These are phyloP conservation scores for Nemania sp. DNA, from an alignment of 2,329 filamentous ascomycete genomes.

Conservation along the genomic window DNA sequence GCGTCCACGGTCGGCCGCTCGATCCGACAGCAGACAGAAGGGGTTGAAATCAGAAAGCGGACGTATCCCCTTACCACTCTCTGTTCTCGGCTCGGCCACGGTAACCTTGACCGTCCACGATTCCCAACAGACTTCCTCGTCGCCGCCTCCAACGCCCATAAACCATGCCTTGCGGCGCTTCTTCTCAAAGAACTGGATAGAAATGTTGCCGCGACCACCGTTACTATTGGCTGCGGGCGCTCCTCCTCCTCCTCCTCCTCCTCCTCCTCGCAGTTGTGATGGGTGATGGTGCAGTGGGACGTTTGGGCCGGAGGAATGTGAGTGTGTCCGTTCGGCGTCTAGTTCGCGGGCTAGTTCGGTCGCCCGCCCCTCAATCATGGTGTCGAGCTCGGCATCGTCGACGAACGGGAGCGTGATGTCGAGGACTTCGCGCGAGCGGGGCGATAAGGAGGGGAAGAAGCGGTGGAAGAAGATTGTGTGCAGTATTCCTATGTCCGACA, in stretches of 20 bases:
- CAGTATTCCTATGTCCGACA: constrained; percentile 76
- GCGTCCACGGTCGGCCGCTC: background rate
- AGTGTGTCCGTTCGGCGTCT: constrained; percentile 64
- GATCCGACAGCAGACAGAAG: background rate
- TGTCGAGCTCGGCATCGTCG: constrained; percentile 90
- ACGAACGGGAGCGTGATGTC: constrained; percentile 91
- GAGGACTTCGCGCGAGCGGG: constrained; percentile 87
- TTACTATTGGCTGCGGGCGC: constrained; percentile 15
- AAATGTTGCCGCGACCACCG: constrained; percentile 74
- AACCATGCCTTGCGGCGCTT: constrained; percentile 84
- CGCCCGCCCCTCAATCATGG: constrained; percentile 90
- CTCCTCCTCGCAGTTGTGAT: constrained; percentile 48
- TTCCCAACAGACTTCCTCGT: constrained; percentile 98
- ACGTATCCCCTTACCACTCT: constrained; percentile 75
- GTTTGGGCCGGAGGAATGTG: constrained; percentile 25
- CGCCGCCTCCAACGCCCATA: constrained; percentile 69
- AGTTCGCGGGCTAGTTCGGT: constrained; percentile 83
- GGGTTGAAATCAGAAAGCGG: background rate
- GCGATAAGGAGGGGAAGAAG: constrained; percentile 89
- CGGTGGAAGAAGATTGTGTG: constrained; percentile 99
- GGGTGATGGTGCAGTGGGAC: constrained; percentile 46
- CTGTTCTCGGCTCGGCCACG: constrained; percentile 88
- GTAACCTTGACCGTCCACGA: constrained; percentile 94
- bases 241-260: constrained; percentile 28
- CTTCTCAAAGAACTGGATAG: constrained; percentile 95